These are phyloP conservation scores for Ceratobasidium sp. DNA, from an alignment of 1,284 basidiomycete genomes.

Conservation along the genomic window DNA sequence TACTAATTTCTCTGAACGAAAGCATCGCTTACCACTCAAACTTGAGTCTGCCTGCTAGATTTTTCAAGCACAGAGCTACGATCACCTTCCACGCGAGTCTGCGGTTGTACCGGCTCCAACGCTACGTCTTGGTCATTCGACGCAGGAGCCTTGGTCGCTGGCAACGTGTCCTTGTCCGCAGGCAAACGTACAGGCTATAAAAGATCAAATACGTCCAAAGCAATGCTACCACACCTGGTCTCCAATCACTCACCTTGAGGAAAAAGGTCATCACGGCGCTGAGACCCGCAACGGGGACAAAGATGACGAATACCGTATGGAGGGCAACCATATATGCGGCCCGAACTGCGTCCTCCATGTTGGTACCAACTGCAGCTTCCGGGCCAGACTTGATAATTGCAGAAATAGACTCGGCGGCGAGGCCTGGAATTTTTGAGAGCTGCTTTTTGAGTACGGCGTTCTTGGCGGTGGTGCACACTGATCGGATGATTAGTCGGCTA, in stretches of 20 bases:
- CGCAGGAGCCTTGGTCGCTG: conserved; percentile 10
- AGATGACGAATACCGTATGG: conserved; percentile 34
- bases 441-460: conserved; percentile 37
- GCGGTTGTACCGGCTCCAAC: neutral
- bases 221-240: neutral
- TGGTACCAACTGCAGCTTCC: neutral
- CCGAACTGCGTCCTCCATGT: conserved; percentile 7
- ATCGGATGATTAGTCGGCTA: neutral
- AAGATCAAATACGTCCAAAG: conserved; percentile 2
- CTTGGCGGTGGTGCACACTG: conserved; percentile 40
- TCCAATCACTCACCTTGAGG: conserved; percentile 26
- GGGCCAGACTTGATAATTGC: conserved; percentile 41
- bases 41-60: neutral
- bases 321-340: conserved; percentile 35
- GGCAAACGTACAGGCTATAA: conserved; percentile 31
- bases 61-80: neutral
- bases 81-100: neutral
- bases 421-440: conserved; percentile 30
- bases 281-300: conserved; percentile 40
- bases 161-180: conserved; percentile 38
- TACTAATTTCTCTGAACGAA: neutral
- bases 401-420: conserved; percentile 23
- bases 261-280: conserved; percentile 35
- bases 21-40: neutral
- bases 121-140: conserved; percentile 21